Evolutionary conservation across 2,329 filamentous ascomycete genomes (phyloP).

Genomic region (Laburnicola sp.): DNA sequence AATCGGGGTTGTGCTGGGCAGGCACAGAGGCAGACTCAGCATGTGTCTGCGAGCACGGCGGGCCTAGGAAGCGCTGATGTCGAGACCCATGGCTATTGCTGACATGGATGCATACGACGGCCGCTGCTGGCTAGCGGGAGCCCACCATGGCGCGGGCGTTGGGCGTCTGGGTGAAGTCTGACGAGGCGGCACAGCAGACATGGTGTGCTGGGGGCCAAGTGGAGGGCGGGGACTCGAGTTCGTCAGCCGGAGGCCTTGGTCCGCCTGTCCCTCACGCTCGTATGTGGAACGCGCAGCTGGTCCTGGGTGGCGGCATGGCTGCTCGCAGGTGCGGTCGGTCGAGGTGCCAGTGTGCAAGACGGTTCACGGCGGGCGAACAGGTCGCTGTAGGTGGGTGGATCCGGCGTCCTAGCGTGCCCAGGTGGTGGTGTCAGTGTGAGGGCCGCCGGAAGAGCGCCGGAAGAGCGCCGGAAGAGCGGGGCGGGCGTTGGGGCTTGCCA

Average conservation of each 20-base stretch:
- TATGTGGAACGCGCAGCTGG: no score
- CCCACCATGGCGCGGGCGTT: constrained; percentile 14
- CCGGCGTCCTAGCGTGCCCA: not conserved
- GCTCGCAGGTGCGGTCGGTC: no score
- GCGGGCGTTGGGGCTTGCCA: constrained; percentile 1
- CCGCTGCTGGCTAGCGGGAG: constrained; percentile 32
- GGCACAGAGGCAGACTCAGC: constrained; percentile 20
- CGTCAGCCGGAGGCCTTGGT: not conserved
- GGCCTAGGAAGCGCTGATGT: constrained; percentile 25
- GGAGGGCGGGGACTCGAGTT: constrained; percentile 13
- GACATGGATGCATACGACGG: constrained; percentile 24
- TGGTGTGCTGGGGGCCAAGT: constrained; percentile 26
- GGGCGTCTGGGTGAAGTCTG: constrained; percentile 18
- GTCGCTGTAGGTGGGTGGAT: not conserved
- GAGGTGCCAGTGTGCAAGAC: no score
- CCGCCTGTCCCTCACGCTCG: no score
- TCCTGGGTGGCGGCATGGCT: no score
- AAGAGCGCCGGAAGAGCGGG: constrained; percentile 17
- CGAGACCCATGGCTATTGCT: constrained; percentile 28
- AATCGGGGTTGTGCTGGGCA: constrained; percentile 24
- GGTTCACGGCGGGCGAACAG: no score
- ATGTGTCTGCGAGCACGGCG: constrained; percentile 18
- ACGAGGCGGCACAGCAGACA: constrained; percentile 19
- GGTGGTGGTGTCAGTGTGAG: constrained; percentile 5
- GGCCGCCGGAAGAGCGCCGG: constrained; percentile 8